These are phyloP conservation scores for Aureobasidium vineae DNA, from an alignment of 2,329 filamentous ascomycete species.

Conservation along the genomic window DNA sequence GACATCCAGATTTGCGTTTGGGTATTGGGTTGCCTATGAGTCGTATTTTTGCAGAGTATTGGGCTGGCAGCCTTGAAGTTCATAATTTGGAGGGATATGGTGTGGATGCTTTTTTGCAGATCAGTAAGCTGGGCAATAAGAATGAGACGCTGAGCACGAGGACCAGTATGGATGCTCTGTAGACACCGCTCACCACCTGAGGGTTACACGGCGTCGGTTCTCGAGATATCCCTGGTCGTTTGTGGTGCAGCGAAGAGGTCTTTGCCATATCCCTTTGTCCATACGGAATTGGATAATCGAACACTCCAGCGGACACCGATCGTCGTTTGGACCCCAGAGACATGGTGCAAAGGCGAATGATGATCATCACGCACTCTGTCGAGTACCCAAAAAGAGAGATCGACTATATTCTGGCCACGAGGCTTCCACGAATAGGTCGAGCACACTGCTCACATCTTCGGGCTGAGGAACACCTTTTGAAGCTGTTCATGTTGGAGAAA, in stretches of 20 bases:
- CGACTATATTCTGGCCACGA: no score
- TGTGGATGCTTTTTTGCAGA: conserved; percentile 92
- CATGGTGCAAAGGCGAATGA: no score
- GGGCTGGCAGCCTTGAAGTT: conserved; percentile 87
- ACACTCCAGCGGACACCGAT: no score
- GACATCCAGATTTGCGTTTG: conserved; percentile 80
- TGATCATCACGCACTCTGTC: no score
- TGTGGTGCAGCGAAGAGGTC: background rate
- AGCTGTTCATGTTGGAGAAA: no score
- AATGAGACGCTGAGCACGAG: conserved; percentile 80
- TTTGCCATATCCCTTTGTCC: background rate
- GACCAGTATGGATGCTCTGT: conserved; percentile 54
- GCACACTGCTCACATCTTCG: no score
- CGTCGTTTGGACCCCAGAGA: no score
- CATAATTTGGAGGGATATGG: conserved; percentile 95
- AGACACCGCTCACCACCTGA: conserved; percentile 3
- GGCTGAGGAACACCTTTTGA: no score
- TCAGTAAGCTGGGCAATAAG: conserved; percentile 95
- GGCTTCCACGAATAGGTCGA: no score
- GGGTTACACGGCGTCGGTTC: no score
- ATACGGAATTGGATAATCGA: background rate
- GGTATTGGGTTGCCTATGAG: conserved; percentile 94
- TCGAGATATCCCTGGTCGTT: no score
- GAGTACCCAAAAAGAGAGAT: no score
- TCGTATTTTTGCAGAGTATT: conserved; percentile 94